Base-by-base conservation (phyloP, 148 eudicot genomes). In the Pouteria glomerata region DNA sequence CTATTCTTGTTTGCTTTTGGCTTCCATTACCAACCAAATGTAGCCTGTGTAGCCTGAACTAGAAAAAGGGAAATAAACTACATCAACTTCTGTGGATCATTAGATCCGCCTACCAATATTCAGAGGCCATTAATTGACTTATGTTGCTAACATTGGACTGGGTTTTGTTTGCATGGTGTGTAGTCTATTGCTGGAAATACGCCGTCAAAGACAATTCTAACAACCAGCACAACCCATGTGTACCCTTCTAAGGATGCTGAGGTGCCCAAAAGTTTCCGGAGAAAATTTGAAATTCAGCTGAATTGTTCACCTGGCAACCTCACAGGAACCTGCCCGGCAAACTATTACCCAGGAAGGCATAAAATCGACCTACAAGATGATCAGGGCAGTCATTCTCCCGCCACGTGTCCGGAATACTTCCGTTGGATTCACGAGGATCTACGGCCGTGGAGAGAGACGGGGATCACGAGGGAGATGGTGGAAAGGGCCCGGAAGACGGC, bases 401-500 rank as follows among this genome's bases (percentile, higher is more conserved):
- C 81, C 0, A 52, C 75, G 14, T 91, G 97, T 55, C 97, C 97
- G 0, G 88, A 89, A 8, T 87, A 89, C 82, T 92, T 92, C 63
- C 90, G 89, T 18, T 89, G 90, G 90, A 89, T 92, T 48, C 63
- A 92, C 60, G 96, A 92, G 71, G 97, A 92, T 75, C 80, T 92
- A 47, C 60, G 66, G 79, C 96, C 96, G 29, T 92, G 97, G 97
- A 80, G 66, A 68, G 78, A 86, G 76, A 83, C 85, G 0, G 97
- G 97, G 6, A 83, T 92, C 56, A 92, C 89, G 41, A 65, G 66
- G 68, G 85, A 89, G 14, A 85, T 81, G 85, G 80, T 92, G 64
- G 79, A 78, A 66, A 85, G 75, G 51, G 97, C 90, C 55, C 80
- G 62, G 44, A 83, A 77, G 71, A 87, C 90, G 13, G 96, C 97